Evolutionary conservation across 2,329 filamentous ascomycete species (phyloP), one percentile per base, ranked within the genome.

Genomic region (Lachnellula occidentalis): DNA sequence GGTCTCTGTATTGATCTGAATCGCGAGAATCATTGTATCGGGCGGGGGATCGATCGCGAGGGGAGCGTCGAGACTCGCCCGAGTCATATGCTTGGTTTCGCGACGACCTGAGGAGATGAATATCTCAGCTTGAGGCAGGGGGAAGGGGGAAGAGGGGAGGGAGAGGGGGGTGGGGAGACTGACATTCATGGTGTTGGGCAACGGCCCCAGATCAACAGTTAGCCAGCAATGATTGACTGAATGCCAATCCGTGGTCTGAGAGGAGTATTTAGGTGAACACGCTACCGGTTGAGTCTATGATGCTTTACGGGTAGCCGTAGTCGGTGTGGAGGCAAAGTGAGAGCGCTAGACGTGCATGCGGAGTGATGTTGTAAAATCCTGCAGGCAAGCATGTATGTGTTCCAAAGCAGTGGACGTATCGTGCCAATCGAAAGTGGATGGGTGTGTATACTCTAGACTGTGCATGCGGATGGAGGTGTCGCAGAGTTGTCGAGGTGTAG

Each of bases 21-120:
- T 56, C 54, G 39, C 61, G 55, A n/a, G 53, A 41, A 37, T 67
- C 66, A 57, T 65, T 67, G 47, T 68, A 68, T 37, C 68, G 60
- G 47, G 62, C 64, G 37, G 74, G 73, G 15, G 73, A 67, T 56
- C 63, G 61, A 48, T 67, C 74, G 63, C 74, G 73, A 54, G 73
- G 68, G 50, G 68, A 69, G 48, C 69, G 68, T 57, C 72, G 70
- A 54, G 70, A 71, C 49, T 73, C 72, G 51, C 63, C 62, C 50
- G 66, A 65, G 57, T 70, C 69, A 64, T 72, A 71, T 61, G 65
- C 63, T 51, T 60, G 59, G 58, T 70, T 70, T 62, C 67, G 65
- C 47, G 67, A 66, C 64, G 65, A 67, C 64, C 62, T 66, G 47
- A 19, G 27, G 27, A 27, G 27, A 27, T 27, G 22, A 41, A 41